Percentiles rank a stretch among this genome's conserved stretches.
These are phyloP conservation scores for Chrysanthemum seticuspe DNA, from an alignment of 129 eudicot genomes.

Conservation along the genomic window DNA sequence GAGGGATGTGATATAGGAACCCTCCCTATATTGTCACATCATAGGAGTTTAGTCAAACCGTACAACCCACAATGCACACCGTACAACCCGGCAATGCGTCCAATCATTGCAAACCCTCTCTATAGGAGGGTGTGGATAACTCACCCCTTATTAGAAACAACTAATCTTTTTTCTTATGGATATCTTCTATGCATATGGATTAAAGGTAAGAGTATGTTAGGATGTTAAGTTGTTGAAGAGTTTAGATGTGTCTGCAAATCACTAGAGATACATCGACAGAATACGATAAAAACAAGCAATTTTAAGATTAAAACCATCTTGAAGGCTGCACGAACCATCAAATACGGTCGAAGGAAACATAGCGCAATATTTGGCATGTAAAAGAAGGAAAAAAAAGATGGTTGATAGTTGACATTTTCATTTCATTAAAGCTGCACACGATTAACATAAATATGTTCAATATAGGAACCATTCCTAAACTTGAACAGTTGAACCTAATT, in stretches of 20 bases:
- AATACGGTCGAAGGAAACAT: neutral
- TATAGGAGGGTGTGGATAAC: no score
- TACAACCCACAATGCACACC: no score
- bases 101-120: no score
- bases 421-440: constrained; percentile 39
- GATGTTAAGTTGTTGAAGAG: neutral
- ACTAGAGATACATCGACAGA: neutral
- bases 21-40: no score
- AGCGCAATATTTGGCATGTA: neutral
- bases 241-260: neutral
- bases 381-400: neutral
- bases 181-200: neutral
- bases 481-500: constrained; percentile 45
- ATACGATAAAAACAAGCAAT: no score
- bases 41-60: no score
- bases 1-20: neutral
- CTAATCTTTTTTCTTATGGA: neutral
- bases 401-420: constrained; percentile 5
- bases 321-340: no score
- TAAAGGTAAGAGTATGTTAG: neutral
- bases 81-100: no score
- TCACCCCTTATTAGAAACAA: no score
- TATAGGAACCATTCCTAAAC: constrained; percentile 67
- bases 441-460: constrained; percentile 40
- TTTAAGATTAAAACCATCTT: no score